Conservation (phyloP, 495 filamentous ascomycete species). For the Talaromyces liani region DNA sequence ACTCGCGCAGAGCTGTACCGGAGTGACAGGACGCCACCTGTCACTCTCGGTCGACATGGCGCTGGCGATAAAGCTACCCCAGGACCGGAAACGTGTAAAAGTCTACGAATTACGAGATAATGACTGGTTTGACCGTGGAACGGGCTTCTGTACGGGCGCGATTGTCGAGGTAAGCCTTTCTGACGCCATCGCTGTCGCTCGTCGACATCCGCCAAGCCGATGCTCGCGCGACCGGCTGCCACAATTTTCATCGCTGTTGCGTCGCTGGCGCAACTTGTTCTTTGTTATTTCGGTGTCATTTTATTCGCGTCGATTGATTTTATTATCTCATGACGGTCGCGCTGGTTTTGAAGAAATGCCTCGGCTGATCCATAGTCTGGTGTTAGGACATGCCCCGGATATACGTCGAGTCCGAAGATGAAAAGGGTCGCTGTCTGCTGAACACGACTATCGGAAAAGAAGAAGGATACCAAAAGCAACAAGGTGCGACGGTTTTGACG, state of each 20-base stretch:
- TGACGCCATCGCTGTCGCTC: not conserved
- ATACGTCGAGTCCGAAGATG: conserved; percentile 87
- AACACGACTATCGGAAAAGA: conserved; percentile 87
- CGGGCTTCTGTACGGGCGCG: conserved; percentile 84
- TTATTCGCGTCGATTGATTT: not conserved
- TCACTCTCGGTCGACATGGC: conserved; percentile 56
- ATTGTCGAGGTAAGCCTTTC: conserved; percentile 61
- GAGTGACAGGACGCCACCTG: conserved; percentile 34
- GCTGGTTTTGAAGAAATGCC: not conserved
- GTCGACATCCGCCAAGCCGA: not conserved
- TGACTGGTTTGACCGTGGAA: conserved; percentile 98
- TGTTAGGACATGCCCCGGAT: conserved; percentile 75
- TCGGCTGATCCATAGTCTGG: conserved; percentile 4
- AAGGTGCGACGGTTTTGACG: conserved; percentile 52
- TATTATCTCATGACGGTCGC: not conserved
- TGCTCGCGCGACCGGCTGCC: conserved; percentile 1
- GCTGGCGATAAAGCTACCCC: conserved; percentile 71
- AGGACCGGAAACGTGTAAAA: conserved; percentile 95
- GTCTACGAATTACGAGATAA: conserved; percentile 97
- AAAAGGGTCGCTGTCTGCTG: conserved; percentile 71
- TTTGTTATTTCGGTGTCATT: not conserved
- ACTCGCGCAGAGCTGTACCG: conserved; percentile 22
- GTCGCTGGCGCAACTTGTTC: not conserved
- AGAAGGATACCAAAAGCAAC: conserved; percentile 97
- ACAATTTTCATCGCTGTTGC: not conserved